Conservation (phyloP, 2,329 filamentous ascomycete species). For the Paraphoma chrysanthemicola region DNA sequence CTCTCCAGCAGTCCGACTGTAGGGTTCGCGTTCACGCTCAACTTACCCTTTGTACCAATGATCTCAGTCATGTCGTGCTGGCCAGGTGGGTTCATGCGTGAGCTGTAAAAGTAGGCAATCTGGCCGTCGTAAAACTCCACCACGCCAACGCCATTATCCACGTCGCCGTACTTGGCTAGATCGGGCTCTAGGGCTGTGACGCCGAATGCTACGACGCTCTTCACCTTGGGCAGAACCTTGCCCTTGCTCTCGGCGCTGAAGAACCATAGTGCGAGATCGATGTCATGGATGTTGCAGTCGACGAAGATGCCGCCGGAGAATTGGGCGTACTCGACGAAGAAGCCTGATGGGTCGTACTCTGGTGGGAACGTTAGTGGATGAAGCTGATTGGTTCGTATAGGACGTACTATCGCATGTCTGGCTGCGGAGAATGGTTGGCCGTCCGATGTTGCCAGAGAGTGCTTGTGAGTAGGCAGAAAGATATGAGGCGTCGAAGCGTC, state of each 20-base stretch:
- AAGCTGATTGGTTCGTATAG: background rate
- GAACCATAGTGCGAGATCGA: slow-evolving; percentile 70
- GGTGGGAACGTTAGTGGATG: background rate
- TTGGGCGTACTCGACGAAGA: slow-evolving; percentile 72
- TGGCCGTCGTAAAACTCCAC: slow-evolving; percentile 70
- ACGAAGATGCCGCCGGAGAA: slow-evolving; percentile 74
- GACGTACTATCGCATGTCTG: slow-evolving; percentile 67
- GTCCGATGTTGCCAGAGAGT: slow-evolving; percentile 63
- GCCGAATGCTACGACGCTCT: slow-evolving; percentile 63
- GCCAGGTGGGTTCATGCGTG: slow-evolving; percentile 71
- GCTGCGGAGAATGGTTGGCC: slow-evolving; percentile 66
- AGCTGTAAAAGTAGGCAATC: slow-evolving; percentile 70
- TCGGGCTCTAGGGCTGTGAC: slow-evolving; percentile 67
- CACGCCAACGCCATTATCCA: slow-evolving; percentile 69
- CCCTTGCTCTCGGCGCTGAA: slow-evolving; percentile 47
- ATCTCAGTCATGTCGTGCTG: slow-evolving; percentile 73
- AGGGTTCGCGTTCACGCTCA: slow-evolving; percentile 67
- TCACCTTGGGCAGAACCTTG: slow-evolving; percentile 53
- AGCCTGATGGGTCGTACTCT: slow-evolving; percentile 66
- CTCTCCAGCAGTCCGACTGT: slow-evolving; percentile 62
- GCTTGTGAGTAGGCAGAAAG: slow-evolving; percentile 64
- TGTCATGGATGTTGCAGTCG: slow-evolving; percentile 75
- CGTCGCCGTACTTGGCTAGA: slow-evolving; percentile 64
- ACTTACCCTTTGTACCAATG: slow-evolving; percentile 70
- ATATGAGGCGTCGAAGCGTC: slow-evolving; percentile 72